phyloP scores from a whole-genome alignment of 2,329 filamentous ascomycete species.

The Colletotrichum caudatum region DNA sequence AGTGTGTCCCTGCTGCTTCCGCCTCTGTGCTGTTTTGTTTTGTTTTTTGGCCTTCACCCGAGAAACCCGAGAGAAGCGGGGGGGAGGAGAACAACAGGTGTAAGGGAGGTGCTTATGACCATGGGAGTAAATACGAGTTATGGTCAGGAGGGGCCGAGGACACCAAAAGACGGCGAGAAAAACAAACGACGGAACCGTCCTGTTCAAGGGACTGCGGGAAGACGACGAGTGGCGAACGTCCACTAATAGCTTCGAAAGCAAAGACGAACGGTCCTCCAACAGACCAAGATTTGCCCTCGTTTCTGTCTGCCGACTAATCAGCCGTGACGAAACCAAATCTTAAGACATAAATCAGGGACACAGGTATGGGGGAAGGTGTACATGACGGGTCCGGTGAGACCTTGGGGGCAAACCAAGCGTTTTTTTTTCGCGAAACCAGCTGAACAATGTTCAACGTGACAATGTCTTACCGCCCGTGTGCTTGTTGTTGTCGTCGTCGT shows the following conservation, averaged over 20 bases:
- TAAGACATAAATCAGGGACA: slow-evolving; percentile 21
- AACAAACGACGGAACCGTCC: slow-evolving; percentile 17
- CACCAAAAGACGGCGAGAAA: not conserved
- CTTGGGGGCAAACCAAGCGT: slow-evolving; percentile 15
- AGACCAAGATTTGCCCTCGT: slow-evolving; percentile 28
- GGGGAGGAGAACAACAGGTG: not conserved
- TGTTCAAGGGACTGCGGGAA: slow-evolving; percentile 14
- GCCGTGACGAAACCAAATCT: slow-evolving; percentile 23
- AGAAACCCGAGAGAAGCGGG: not conserved
- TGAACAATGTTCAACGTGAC: slow-evolving; percentile 17
- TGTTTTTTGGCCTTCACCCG: not conserved
- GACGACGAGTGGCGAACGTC: slow-evolving; percentile 22
- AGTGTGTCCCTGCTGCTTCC: slow-evolving; percentile 2
- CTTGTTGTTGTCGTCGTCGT: slow-evolving; percentile 26
- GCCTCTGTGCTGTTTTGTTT: not conserved
- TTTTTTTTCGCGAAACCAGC: slow-evolving; percentile 30
- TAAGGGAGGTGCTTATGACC: slow-evolving; percentile 11
- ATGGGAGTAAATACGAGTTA: slow-evolving; percentile 30
- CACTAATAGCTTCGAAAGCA: slow-evolving; percentile 30
- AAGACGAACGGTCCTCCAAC: slow-evolving; percentile 28
- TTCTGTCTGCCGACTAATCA: slow-evolving; percentile 11
- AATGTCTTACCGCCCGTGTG: slow-evolving; percentile 22
- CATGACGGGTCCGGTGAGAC: slow-evolving; percentile 38
- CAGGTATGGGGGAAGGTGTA: slow-evolving; percentile 21
- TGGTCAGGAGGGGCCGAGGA: slow-evolving; percentile 23